A percentile compares a stretch with the other conserved stretches of the same genome.
Conservation (phyloP, 2,329 filamentous ascomycete species). For the Zasmidium cellare region DNA sequence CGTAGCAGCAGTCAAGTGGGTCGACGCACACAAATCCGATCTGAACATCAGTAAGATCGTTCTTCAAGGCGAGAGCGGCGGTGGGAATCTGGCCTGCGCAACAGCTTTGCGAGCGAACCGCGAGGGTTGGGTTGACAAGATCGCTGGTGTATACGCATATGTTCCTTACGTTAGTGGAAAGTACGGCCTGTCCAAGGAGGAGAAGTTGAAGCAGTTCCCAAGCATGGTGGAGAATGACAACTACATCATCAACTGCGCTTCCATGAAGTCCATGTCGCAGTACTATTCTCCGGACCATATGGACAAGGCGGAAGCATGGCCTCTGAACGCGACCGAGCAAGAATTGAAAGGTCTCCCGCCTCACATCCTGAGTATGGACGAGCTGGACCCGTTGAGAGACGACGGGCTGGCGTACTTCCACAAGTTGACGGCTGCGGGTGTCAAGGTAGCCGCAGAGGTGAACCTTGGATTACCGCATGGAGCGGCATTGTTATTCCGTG, state of each 20-base stretch:
- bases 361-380: conserved; percentile 23
- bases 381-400: conserved; percentile 29
- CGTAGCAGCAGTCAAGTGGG: conserved; percentile 25
- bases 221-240: conserved; percentile 30
- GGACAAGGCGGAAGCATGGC: conserved; percentile 33
- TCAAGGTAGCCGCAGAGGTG: conserved; percentile 9
- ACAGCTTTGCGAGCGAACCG: conserved; percentile 29
- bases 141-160: conserved; percentile 29
- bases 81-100: conserved; percentile 31
- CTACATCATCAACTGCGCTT: conserved; percentile 25
- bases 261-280: conserved; percentile 14
- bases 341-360: conserved; percentile 28
- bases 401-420: conserved; percentile 25
- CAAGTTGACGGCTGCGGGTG: conserved; percentile 24
- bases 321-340: conserved; percentile 25
- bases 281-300: conserved; percentile 19
- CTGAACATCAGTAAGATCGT: conserved; percentile 31
- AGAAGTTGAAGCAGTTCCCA: conserved; percentile 18
- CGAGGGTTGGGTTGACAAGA: conserved; percentile 29
- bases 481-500: conserved; percentile 20
- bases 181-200: conserved; percentile 11
- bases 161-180: conserved; percentile 27
- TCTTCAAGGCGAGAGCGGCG: conserved; percentile 34
- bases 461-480: conserved; percentile 1
- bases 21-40: conserved; percentile 22